Conservation (phyloP, 192 early-diverging fungal genomes). For the Glomus cerebriforme region DNA sequence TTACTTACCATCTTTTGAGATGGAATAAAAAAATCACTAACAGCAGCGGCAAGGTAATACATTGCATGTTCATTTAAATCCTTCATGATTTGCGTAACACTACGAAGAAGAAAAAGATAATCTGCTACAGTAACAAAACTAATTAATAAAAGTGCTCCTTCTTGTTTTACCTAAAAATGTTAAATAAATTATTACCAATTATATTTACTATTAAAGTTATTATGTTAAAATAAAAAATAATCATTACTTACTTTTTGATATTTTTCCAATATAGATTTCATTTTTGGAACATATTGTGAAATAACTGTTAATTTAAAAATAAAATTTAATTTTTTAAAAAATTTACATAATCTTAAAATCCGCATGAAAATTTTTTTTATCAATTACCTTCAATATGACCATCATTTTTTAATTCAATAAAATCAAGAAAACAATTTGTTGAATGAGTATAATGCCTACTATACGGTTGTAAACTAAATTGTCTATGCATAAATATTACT, state of each 20-base stretch:
- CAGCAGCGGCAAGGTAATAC: conserved; percentile 97
- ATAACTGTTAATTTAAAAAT: conserved; percentile 51
- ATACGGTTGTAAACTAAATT: conserved; percentile 92
- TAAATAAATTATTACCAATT: conserved; percentile 6
- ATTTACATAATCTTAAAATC: neutral
- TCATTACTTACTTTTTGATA: conserved; percentile 59
- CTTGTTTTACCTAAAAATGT: conserved; percentile 54
- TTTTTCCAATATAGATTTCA: conserved; percentile 62
- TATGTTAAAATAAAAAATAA: neutral
- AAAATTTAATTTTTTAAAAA: neutral
- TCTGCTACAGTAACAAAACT: conserved; percentile 89
- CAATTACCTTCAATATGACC: conserved; percentile 61
- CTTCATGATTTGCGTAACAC: conserved; percentile 69
- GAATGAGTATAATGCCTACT: conserved; percentile 87
- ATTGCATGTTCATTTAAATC: conserved; percentile 70
- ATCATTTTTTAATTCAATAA: conserved; percentile 64
- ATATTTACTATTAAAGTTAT: too few species aligned
- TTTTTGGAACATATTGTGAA: conserved; percentile 64
- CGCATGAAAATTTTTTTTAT: neutral
- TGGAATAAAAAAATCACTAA: conserved; percentile 98
- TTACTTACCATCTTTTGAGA: conserved; percentile 76
- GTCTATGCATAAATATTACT: conserved; percentile 94
- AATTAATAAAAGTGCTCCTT: conserved; percentile 72
- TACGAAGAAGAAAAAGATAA: conserved; percentile 88
- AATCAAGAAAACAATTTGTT: conserved; percentile 78